These are phyloP conservation scores for Carex sylvatica DNA, from an alignment of 202 grass and related monocot genomes.

Conservation along the genomic window DNA sequence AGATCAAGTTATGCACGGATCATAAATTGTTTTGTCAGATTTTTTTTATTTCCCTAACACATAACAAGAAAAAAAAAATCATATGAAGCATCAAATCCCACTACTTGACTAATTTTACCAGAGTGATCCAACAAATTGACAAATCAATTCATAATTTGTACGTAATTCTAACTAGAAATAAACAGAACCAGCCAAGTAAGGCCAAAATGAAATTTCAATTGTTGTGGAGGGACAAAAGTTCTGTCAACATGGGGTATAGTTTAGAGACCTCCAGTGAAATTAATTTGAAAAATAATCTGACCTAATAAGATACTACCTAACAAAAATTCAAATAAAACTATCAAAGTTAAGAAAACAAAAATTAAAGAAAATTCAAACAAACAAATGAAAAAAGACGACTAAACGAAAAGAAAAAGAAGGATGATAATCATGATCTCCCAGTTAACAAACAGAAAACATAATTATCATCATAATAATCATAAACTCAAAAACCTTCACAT, in stretches of 20 bases:
- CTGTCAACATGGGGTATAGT: constrained; percentile 1
- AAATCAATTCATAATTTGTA: neutral
- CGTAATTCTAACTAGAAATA: neutral
- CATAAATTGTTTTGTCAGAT: constrained; percentile 1
- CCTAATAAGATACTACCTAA: neutral
- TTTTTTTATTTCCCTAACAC: neutral
- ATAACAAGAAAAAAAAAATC: neutral
- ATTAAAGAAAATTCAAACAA: neutral
- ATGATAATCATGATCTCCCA: neutral
- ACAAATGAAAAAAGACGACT: neutral
- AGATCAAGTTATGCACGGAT: neutral
- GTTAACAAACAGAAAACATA: constrained; percentile 11
- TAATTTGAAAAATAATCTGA: neutral
- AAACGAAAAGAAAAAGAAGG: neutral
- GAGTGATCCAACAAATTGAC: neutral
- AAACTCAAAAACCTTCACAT: neutral
- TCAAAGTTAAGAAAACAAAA: constrained; percentile 15
- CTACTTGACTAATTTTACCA: neutral
- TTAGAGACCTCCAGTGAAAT: constrained; percentile 2
- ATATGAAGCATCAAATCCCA: neutral
- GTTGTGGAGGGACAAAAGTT: neutral
- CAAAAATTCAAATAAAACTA: neutral
- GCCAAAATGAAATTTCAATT: constrained; percentile 1
- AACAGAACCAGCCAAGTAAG: neutral
- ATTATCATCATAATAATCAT: constrained; percentile 3